Evolutionary conservation across 176 grass and related monocot genomes (phyloP).

Genomic region (Zea luxurians): DNA sequence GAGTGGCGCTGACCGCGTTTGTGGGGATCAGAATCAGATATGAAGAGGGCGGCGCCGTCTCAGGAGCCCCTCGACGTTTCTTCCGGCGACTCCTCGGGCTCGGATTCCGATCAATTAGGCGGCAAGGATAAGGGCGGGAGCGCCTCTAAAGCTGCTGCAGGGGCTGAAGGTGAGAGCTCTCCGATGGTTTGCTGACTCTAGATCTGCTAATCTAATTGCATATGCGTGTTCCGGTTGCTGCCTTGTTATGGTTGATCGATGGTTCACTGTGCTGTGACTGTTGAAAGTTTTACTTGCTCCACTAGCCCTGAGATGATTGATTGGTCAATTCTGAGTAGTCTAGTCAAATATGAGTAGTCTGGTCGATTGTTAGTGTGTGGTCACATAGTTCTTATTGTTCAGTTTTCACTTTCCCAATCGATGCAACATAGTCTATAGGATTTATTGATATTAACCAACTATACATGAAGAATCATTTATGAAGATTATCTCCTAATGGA

Average conservation of each 20-base stretch:
- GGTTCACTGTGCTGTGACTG: not conserved
- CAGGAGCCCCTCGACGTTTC: conserved; percentile 42
- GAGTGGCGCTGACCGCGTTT: not conserved
- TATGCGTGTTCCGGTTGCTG: not conserved
- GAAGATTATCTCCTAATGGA: not conserved
- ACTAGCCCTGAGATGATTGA: not conserved
- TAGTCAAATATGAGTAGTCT: not conserved
- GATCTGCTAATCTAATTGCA: not conserved
- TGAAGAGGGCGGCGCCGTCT: conserved; percentile 77
- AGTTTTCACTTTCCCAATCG: not conserved
- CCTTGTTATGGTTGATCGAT: not conserved
- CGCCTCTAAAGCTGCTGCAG: conserved; percentile 36
- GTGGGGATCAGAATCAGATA: conserved; percentile 31
- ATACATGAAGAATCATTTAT: not conserved
- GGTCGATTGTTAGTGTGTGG: not conserved
- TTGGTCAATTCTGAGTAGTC: not conserved
- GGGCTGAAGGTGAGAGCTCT: conserved; percentile 44
- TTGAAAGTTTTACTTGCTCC: not conserved
- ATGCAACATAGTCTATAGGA: not conserved
- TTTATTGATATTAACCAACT: not conserved
- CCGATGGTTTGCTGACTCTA: not conserved
- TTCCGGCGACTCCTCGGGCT: conserved; percentile 56
- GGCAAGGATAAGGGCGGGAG: conserved; percentile 35
- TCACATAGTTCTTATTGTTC: not conserved
- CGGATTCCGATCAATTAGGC: conserved; percentile 50